Evolutionary conservation across 106 monocot genomes (phyloP).

Genomic region (Dendrobium officinale): DNA sequence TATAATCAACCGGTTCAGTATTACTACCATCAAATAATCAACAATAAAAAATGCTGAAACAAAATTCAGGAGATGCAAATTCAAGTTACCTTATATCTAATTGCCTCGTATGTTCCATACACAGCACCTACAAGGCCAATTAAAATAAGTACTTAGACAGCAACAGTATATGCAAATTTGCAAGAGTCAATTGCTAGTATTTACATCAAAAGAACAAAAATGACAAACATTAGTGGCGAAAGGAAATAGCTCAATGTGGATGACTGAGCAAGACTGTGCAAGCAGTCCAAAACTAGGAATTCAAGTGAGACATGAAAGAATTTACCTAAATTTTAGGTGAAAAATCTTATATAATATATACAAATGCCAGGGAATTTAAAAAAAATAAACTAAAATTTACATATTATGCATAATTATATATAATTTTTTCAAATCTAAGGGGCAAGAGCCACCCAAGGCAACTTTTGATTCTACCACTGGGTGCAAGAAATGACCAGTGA

Average conservation of each 20-base stretch:
- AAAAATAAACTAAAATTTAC: too few relatives aligned
- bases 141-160: conserved; percentile 1
- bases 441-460: too few relatives aligned
- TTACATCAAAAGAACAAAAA: not conserved
- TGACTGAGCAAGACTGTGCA: not conserved
- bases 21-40: not conserved
- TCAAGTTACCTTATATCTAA: conserved; percentile 66
- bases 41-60: not conserved
- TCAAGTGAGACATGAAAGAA: too few relatives aligned
- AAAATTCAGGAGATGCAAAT: not conserved
- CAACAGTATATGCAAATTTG: not conserved
- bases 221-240: not conserved
- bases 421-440: too few relatives aligned
- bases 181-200: not conserved
- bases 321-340: too few relatives aligned
- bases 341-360: too few relatives aligned
- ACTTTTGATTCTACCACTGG: too few relatives aligned
- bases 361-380: too few relatives aligned
- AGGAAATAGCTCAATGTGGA: not conserved
- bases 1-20: not conserved
- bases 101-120: conserved; percentile 89
- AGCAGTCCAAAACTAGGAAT: not conserved
- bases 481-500: not conserved
- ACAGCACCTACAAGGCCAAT: conserved; percentile 60
- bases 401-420: too few relatives aligned